Conservation (phyloP, 1,284 basidiomycete species). For the Agroathelia rolfsii region DNA sequence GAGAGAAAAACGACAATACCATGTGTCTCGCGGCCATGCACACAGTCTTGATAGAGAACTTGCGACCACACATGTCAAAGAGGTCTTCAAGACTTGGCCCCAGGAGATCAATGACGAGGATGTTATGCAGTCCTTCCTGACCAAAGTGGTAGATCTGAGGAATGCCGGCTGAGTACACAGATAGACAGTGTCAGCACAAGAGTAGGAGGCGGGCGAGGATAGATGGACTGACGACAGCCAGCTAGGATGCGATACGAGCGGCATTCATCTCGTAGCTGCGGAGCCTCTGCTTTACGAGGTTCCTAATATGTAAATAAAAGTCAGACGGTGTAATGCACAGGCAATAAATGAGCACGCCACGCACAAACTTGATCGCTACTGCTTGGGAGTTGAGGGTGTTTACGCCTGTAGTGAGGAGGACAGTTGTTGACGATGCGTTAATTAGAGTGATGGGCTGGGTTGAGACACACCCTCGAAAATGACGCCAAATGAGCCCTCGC, state of each 20-base stretch:
- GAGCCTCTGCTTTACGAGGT: slow-evolving; percentile 93
- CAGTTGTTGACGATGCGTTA: slow-evolving; percentile 10
- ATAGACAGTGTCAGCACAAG: slow-evolving; percentile 7
- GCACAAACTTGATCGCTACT: slow-evolving; percentile 95
- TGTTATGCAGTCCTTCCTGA: slow-evolving; percentile 95
- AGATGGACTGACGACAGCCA: slow-evolving; percentile 69
- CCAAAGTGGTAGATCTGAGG: slow-evolving; percentile 98
- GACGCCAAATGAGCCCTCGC: slow-evolving; percentile 89
- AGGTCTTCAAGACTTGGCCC: slow-evolving; percentile 90
- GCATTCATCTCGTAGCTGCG: slow-evolving; percentile 94
- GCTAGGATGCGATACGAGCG: slow-evolving; percentile 92
- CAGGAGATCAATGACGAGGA: slow-evolving; percentile 91
- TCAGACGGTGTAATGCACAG: slow-evolving; percentile 1
- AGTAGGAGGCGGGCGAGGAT: slow-evolving; percentile 7
- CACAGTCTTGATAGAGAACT: slow-evolving; percentile 92
- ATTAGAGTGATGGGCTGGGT: slow-evolving; percentile 6
- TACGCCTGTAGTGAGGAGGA: slow-evolving; percentile 48
- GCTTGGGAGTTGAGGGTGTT: slow-evolving; percentile 93
- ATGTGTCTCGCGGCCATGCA: slow-evolving; percentile 97
- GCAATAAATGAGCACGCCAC: slow-evolving; percentile 23
- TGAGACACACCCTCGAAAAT: slow-evolving; percentile 79
- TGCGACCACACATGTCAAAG: slow-evolving; percentile 93
- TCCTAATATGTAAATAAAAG: slow-evolving; percentile 40
- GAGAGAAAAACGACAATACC: slow-evolving; percentile 38
- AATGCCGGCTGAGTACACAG: slow-evolving; percentile 60